A percentile compares a stretch with the other conserved stretches of the same genome.
Conservation (phyloP, 106 monocot genomes). For the Xerophyta viscosa region DNA sequence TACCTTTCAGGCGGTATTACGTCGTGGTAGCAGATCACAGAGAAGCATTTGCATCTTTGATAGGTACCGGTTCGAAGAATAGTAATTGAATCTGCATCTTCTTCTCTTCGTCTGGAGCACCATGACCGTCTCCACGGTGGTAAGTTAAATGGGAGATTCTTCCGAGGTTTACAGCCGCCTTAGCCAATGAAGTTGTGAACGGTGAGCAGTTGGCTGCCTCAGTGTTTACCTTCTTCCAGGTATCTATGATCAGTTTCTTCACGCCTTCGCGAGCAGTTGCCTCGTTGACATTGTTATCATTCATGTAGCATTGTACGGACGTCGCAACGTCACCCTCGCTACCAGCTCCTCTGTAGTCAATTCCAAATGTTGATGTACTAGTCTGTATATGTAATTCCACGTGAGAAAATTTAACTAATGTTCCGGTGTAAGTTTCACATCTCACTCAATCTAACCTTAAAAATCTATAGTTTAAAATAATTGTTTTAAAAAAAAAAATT, state of each 20-base stretch:
- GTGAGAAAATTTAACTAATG: too few species aligned
- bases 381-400: too few species aligned
- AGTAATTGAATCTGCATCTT: conserved; percentile 18
- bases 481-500: too few species aligned
- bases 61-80: conserved; percentile 49
- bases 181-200: conserved; percentile 8
- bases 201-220: not conserved
- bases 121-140: conserved; percentile 31
- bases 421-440: too few species aligned
- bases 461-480: too few species aligned
- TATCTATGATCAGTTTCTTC: conserved; percentile 7
- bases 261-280: conserved; percentile 13
- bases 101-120: conserved; percentile 25
- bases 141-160: conserved; percentile 27
- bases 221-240: conserved; percentile 36
- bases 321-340: conserved; percentile 37
- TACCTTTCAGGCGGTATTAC: too few species aligned
- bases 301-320: conserved; percentile 39
- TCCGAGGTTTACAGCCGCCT: conserved; percentile 28
- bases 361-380: too few species aligned
- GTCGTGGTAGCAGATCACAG: too few species aligned
- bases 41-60: conserved; percentile 29
- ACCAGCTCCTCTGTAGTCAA: conserved; percentile 27
- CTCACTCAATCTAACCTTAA: too few species aligned
- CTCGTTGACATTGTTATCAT: conserved; percentile 26